A percentile compares a stretch with the other conserved stretches of the same genome.
Evolutionary conservation across 2,329 filamentous ascomycete genomes (phyloP).

Genomic region (Microcera coccophila): DNA sequence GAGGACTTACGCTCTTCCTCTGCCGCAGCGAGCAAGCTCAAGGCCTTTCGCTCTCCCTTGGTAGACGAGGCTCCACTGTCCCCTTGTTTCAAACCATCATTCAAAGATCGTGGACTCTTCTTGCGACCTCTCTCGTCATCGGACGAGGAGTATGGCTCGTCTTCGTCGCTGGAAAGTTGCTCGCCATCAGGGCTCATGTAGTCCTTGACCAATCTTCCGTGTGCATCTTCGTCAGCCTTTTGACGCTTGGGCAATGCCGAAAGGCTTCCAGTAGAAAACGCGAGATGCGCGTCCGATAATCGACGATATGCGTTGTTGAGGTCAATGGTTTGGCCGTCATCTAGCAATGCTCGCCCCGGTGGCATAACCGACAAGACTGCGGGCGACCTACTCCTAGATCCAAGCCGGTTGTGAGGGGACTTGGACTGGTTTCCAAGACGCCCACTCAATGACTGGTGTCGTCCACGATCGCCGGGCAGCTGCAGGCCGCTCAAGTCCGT

Average conservation of each 20-base stretch:
- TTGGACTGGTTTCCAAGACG: conserved; percentile 44
- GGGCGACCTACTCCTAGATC: conserved; percentile 37
- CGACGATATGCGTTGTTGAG: conserved; percentile 66
- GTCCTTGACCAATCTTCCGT: conserved; percentile 63
- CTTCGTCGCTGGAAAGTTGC: conserved; percentile 66
- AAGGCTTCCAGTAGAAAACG: conserved; percentile 60
- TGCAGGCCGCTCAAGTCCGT: conserved; percentile 48
- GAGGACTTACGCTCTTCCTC: conserved; percentile 70
- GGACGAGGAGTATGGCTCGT: conserved; percentile 59
- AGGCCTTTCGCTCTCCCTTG: conserved; percentile 42
- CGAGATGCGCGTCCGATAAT: conserved; percentile 67
- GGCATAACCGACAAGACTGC: conserved; percentile 27
- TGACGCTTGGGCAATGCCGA: conserved; percentile 59
- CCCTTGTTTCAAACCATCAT: conserved; percentile 39
- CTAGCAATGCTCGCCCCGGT: conserved; percentile 40
- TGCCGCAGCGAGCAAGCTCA: conserved; percentile 67
- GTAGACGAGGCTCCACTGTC: conserved; percentile 28
- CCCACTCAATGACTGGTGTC: conserved; percentile 38
- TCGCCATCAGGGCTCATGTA: conserved; percentile 63
- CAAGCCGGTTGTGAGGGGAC: conserved; percentile 50
- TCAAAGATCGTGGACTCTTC: conserved; percentile 46
- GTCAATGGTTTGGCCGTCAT: conserved; percentile 61
- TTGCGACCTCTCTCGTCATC: conserved; percentile 66
- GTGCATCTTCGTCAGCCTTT: conserved; percentile 37
- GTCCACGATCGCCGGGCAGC: conserved; percentile 44